These are phyloP conservation scores for Annulohypoxylon stygium DNA, from an alignment of 495 filamentous ascomycete genomes.

Conservation along the genomic window DNA sequence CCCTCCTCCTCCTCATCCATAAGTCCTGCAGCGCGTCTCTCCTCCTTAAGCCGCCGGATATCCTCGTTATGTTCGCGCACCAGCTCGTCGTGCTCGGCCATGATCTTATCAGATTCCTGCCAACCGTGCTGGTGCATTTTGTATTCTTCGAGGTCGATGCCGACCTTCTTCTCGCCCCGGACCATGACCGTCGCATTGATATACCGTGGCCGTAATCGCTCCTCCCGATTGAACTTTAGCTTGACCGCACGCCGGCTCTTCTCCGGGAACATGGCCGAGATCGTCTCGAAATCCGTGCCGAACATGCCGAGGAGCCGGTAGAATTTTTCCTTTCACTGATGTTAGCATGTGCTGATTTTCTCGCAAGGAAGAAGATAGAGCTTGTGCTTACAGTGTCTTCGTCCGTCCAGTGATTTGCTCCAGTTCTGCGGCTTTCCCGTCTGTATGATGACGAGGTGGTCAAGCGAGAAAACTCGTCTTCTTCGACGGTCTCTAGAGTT, in stretches of 20 bases:
- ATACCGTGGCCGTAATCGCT: conserved; percentile 75
- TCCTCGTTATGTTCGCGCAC: conserved; percentile 75
- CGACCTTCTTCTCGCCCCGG: conserved; percentile 64
- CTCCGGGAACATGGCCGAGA: conserved; percentile 83
- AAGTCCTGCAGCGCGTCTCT: conserved; percentile 51
- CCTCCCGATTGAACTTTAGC: conserved; percentile 92
- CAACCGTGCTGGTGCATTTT: conserved; percentile 71
- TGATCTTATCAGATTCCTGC: conserved; percentile 71
- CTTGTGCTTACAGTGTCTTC: conserved; percentile 66
- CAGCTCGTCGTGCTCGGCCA: conserved; percentile 75
- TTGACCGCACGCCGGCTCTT: conserved; percentile 85
- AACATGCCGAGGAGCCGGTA: conserved; percentile 87
- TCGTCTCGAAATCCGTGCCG: conserved; percentile 93
- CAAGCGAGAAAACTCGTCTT: conserved; percentile 84
- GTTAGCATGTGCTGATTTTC: conserved; percentile 10
- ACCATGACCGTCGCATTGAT: conserved; percentile 76
- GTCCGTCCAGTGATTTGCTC: conserved; percentile 79
- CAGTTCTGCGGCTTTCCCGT: conserved; percentile 69
- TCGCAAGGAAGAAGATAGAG: too few relatives aligned
- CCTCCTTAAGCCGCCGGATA: conserved; percentile 58
- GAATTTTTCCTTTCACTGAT: conserved; percentile 70
- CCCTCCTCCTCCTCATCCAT: conserved; percentile 54
- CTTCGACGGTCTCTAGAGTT: conserved; percentile 74
- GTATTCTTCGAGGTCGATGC: conserved; percentile 76
- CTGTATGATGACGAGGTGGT: conserved; percentile 80